Evolutionary conservation across 768 basidiomycete species (phyloP).

Genomic region (Pluteus cervinus): DNA sequence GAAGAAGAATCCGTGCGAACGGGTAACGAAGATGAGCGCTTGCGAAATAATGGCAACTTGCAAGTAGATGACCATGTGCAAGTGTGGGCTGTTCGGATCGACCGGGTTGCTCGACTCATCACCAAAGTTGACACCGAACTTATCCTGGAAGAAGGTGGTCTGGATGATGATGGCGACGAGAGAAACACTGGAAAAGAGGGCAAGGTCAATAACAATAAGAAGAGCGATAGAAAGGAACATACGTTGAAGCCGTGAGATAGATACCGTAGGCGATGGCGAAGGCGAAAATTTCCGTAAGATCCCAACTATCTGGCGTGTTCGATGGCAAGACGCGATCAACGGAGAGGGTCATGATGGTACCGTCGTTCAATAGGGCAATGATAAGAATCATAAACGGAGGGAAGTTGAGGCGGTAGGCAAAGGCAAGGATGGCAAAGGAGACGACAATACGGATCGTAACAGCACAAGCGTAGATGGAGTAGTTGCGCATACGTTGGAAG

Average conservation of each 20-base stretch:
- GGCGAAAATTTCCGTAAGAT: slow-evolving; percentile 91
- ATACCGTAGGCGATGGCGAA: slow-evolving; percentile 95
- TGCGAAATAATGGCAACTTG: slow-evolving; percentile 99
- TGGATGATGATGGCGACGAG: slow-evolving; percentile 81
- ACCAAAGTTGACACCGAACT: slow-evolving; percentile 66
- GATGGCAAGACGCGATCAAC: slow-evolving; percentile 95
- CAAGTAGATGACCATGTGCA: slow-evolving; percentile 90
- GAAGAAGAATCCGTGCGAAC: slow-evolving; percentile 94
- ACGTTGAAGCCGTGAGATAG: slow-evolving; percentile 91
- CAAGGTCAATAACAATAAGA: slow-evolving; percentile 9
- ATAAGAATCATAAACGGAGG: slow-evolving; percentile 99
- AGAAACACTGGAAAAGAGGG: slow-evolving; percentile 44
- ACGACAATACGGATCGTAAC: slow-evolving; percentile 99
- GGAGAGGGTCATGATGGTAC: slow-evolving; percentile 98
- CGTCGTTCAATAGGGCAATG: slow-evolving; percentile 95
- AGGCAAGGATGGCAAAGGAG: slow-evolving; percentile 92
- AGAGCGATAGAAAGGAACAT: slow-evolving; percentile 19
- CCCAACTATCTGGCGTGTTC: slow-evolving; percentile 91
- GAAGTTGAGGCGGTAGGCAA: slow-evolving; percentile 97
- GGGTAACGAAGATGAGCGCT: slow-evolving; percentile 94
- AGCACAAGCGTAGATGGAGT: slow-evolving; percentile 93
- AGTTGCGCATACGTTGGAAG: slow-evolving; percentile 99
- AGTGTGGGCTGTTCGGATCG: slow-evolving; percentile 56
- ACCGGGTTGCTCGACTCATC: slow-evolving; percentile 28
- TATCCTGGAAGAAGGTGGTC: slow-evolving; percentile 85